phyloP scores from a whole-genome alignment of 2,329 filamentous ascomycete species.

The Chaetothyriales sp. region DNA sequence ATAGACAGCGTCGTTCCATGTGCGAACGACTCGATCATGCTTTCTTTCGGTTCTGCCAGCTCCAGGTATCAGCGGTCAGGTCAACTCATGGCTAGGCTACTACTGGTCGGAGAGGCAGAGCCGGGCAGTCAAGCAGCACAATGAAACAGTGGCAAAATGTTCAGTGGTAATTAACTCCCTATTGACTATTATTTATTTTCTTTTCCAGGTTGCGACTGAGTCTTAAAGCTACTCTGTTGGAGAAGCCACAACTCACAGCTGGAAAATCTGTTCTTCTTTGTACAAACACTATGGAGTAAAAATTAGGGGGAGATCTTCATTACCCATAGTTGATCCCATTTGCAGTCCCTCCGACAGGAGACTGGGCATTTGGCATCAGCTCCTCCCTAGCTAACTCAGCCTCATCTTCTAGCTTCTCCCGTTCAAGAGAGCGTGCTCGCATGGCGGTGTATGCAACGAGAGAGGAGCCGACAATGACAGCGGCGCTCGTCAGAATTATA shows the following conservation, averaged over 20 bases:
- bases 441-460: constrained; percentile 48
- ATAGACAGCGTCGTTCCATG: not conserved
- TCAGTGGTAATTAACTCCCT: not conserved
- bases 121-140: not conserved
- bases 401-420: constrained; percentile 16
- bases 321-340: constrained; percentile 17
- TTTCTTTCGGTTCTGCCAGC: no score
- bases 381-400: constrained; percentile 15
- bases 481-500: constrained; percentile 46
- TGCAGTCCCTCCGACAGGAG: no score
- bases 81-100: not conserved
- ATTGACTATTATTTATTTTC: not conserved
- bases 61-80: not conserved
- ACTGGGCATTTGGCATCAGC: constrained; percentile 12
- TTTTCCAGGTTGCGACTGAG: no score
- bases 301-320: not conserved
- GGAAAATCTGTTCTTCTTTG: no score
- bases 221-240: no score
- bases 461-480: constrained; percentile 46
- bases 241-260: no score
- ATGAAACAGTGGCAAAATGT: not conserved
- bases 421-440: constrained; percentile 26
- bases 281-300: no score
- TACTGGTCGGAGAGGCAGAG: not conserved
- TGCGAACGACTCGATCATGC: not conserved